Conservation (phyloP, 192 early-diverging fungal genomes). For the Fimicolochytrium jonesii region DNA sequence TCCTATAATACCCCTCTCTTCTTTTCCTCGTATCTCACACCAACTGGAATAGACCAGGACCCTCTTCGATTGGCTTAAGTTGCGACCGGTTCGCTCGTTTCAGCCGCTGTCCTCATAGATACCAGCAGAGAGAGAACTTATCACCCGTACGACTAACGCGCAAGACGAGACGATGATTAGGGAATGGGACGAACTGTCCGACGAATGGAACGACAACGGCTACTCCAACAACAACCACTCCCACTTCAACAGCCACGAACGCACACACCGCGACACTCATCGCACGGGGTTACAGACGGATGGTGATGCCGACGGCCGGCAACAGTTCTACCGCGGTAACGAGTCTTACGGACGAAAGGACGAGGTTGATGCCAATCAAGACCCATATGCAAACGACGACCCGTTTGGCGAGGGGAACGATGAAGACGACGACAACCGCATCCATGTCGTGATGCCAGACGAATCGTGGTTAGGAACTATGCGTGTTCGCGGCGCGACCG, state of each 20-base stretch:
- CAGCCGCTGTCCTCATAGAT: too few relatives aligned
- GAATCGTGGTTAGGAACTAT: background rate
- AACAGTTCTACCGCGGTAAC: conserved; percentile 1
- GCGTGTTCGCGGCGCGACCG: background rate
- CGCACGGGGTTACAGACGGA: background rate
- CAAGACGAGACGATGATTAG: conserved; percentile 5
- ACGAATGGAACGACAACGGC: conserved; percentile 20
- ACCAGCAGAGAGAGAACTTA: too few relatives aligned
- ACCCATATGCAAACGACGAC: background rate
- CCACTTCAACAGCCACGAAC: too few relatives aligned
- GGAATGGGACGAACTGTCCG: conserved; percentile 19
- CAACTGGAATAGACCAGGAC: too few relatives aligned
- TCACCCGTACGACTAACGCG: too few relatives aligned
- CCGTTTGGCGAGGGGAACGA: background rate
- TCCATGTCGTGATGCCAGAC: background rate
- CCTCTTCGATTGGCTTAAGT: too few relatives aligned
- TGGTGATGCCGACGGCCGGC: background rate
- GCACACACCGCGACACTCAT: too few relatives aligned
- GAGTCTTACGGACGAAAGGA: background rate
- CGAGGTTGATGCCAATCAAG: background rate
- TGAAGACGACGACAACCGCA: too few relatives aligned
- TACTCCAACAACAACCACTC: background rate
- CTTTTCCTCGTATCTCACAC: too few relatives aligned
- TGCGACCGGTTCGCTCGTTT: too few relatives aligned
- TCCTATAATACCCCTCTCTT: too few relatives aligned